These are phyloP conservation scores for Mortierella sp. DNA, from an alignment of 371 early-diverging fungal species.

Conservation along the genomic window DNA sequence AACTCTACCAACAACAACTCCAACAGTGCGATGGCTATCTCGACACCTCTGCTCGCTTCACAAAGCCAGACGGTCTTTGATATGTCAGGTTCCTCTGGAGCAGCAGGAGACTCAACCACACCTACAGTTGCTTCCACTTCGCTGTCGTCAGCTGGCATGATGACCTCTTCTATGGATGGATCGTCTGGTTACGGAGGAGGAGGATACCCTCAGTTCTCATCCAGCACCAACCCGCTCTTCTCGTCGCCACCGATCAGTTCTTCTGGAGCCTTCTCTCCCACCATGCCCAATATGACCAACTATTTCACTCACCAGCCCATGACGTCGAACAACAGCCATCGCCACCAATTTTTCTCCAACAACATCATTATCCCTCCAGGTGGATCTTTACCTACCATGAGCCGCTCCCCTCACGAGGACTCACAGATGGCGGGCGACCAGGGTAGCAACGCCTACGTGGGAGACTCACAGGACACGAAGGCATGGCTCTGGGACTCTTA, in stretches of 20 bases:
- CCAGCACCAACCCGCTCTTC: constrained; percentile 40
- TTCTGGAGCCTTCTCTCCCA: constrained; percentile 36
- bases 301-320: constrained; percentile 35
- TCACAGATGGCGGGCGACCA: constrained; percentile 11
- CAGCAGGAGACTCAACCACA: constrained; percentile 15
- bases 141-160: constrained; percentile 10
- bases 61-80: constrained; percentile 40
- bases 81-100: constrained; percentile 14
- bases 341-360: constrained; percentile 28
- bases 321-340: constrained; percentile 16
- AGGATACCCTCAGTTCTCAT: constrained; percentile 31
- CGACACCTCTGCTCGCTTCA: constrained; percentile 44
- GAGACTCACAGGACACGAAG: constrained; percentile 13
- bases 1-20: constrained; percentile 18
- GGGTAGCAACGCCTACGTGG: constrained; percentile 14
- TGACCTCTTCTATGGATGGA: constrained; percentile 29
- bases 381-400: constrained; percentile 3
- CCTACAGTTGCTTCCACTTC: constrained; percentile 32
- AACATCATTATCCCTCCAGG: constrained; percentile 25
- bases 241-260: constrained; percentile 40
- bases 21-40: constrained; percentile 17
- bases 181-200: constrained; percentile 13
- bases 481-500: constrained; percentile 38
- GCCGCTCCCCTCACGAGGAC: background rate
- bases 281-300: constrained; percentile 23